These are phyloP conservation scores for Protomyces lactucae-debilis DNA, from an alignment of 1,139 yeast genomes.

Conservation along the genomic window DNA sequence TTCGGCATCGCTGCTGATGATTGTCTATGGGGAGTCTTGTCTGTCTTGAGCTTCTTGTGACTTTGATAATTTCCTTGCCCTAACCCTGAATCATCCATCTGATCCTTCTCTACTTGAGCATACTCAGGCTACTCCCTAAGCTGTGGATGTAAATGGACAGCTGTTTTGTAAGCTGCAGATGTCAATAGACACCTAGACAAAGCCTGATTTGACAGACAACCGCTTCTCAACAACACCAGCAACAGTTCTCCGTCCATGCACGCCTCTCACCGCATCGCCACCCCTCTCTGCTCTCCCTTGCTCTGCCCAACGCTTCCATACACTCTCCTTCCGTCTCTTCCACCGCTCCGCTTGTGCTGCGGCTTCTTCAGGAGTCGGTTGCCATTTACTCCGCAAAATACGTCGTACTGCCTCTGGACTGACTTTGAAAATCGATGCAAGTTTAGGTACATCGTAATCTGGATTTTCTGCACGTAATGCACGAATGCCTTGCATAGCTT, in stretches of 20 bases:
- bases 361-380: constrained; percentile 55
- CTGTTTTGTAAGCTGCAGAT: neutral
- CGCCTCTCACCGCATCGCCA: neutral
- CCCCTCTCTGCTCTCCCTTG: neutral
- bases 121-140: no score
- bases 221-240: neutral
- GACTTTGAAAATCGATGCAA: constrained; percentile 61
- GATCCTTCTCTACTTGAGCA: neutral
- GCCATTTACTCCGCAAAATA: constrained; percentile 72
- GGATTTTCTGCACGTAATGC: constrained; percentile 50
- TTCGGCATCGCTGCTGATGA: constrained; percentile 45
- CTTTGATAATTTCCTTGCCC: neutral
- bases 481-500: constrained; percentile 63
- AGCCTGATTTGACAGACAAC: neutral
- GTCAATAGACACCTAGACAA: neutral
- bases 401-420: constrained; percentile 83
- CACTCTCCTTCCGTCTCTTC: constrained; percentile 44
- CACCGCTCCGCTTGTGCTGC: constrained; percentile 48
- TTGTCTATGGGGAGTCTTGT: neutral
- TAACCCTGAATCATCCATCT: neutral
- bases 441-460: constrained; percentile 52
- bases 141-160: no score
- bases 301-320: neutral
- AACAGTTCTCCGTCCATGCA: neutral
- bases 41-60: neutral